Base-by-base conservation (phyloP, 495 filamentous ascomycete genomes). In the Daldinia decipiens region DNA sequence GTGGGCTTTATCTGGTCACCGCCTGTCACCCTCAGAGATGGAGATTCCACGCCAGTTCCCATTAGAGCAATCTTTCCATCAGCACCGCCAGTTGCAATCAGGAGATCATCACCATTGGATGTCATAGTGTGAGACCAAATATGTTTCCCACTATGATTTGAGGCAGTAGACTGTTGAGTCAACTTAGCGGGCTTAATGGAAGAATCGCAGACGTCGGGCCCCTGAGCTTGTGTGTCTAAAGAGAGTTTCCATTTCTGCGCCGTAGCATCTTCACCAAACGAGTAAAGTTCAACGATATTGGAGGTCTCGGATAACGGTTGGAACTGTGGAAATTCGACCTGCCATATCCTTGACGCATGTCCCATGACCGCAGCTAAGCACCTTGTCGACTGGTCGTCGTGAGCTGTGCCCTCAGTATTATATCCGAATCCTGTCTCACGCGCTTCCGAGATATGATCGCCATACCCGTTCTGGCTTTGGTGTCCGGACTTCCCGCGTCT, bases 271-370 rank as follows among this genome's bases (percentile, higher is more conserved):
- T 97, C 94, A 19, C 92, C 92, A 67, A 90, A 89, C 8, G 93
- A 95, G 9, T 91, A 82, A 0, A 97, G 68, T 38, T 84, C 77
- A 7, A 87, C 59, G 24, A 55, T 24, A 68, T 67, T 27, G 75
- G 59, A 83, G 47, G 19, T 76, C 74, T 21, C 47, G 43, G 32
- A 75, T 62, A 45, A 57, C 59, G 59, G 8, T 75, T 74, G 36
- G n/a, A 53, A 7, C 43, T 68, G 4, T 60, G 74, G 3, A 9
- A 97, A 95, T 62, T 85, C 84, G 1, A 96, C 87, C 52, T 87
- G 85, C 95, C 95, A 99, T 67, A 98, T 96, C 43, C 95, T 87
- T 34, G 96, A 96, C 3, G 84, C 78, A 80, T 99, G 95, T 0
- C 91, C 95, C 90, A 93, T 96, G 0, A 84, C 88, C 15, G 86